These are phyloP conservation scores for Priceomyces carsonii DNA, from an alignment of 805 yeast genomes.

Conservation along the genomic window DNA sequence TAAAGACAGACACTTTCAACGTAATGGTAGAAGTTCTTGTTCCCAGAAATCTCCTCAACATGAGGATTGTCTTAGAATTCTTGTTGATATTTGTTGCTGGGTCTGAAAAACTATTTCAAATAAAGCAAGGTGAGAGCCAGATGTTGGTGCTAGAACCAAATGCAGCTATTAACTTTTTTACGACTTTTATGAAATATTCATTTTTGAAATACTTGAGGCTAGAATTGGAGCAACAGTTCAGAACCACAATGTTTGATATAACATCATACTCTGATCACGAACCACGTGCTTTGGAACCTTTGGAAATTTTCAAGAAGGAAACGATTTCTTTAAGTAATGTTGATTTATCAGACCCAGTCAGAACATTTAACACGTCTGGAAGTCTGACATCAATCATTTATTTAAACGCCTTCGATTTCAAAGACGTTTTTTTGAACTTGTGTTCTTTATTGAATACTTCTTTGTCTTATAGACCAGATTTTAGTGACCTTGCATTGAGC, in stretches of 20 bases:
- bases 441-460: slow-evolving; percentile 63
- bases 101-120: slow-evolving; percentile 34
- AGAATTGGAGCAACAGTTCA: slow-evolving; percentile 38
- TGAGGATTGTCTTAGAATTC: slow-evolving; percentile 75
- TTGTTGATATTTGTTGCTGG: slow-evolving; percentile 69
- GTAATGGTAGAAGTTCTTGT: slow-evolving; percentile 65
- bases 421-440: slow-evolving; percentile 45
- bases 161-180: slow-evolving; percentile 49
- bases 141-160: slow-evolving; percentile 9
- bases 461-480: slow-evolving; percentile 54
- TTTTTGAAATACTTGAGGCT: slow-evolving; percentile 66
- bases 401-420: slow-evolving; percentile 48
- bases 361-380: slow-evolving; percentile 1
- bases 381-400: slow-evolving; percentile 21
- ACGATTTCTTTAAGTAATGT: slow-evolving; percentile 3
- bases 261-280: slow-evolving; percentile 3
- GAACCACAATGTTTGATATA: slow-evolving; percentile 1
- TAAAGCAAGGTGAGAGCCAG: slow-evolving; percentile 13
- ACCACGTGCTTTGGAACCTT: slow-evolving; percentile 3
- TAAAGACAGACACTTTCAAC: slow-evolving; percentile 57
- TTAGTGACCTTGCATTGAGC: slow-evolving; percentile 46
- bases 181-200: slow-evolving; percentile 59
- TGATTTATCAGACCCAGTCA: not conserved
- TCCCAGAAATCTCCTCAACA: slow-evolving; percentile 71
- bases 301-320: slow-evolving; percentile 4